These are phyloP conservation scores for Nephelium lappaceum DNA, from an alignment of 345 rosid species.

Conservation along the genomic window DNA sequence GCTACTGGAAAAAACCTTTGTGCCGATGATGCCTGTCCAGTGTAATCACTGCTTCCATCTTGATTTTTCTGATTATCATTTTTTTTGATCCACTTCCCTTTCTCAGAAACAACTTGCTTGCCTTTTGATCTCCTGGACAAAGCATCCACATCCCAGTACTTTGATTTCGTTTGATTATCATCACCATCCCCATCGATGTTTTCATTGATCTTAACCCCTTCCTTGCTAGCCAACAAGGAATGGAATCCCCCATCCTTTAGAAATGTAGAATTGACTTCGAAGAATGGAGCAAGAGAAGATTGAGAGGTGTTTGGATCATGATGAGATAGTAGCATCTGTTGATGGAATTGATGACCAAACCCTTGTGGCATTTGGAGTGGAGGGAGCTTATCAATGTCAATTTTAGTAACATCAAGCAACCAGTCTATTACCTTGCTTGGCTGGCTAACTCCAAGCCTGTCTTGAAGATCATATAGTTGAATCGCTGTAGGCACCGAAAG, in stretches of 20 bases:
- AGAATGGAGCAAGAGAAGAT: conserved; percentile 35
- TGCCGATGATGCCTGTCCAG: conserved; percentile 24
- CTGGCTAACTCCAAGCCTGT: conserved; percentile 77
- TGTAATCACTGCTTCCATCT: conserved; percentile 38
- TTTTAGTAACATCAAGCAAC: conserved; percentile 74
- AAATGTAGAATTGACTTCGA: conserved; percentile 32
- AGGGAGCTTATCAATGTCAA: conserved; percentile 87
- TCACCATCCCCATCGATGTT: conserved; percentile 16
- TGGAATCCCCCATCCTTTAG: conserved; percentile 26
- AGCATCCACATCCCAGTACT: too few relatives aligned
- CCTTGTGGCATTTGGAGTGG: conserved; percentile 80
- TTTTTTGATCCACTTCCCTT: conserved; percentile 67
- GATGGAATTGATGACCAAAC: conserved; percentile 64
- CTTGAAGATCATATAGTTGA: conserved; percentile 91
- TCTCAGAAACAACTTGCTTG: conserved; percentile 39
- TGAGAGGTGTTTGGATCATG: conserved; percentile 17
- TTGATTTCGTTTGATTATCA: too few relatives aligned
- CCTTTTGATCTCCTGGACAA: conserved; percentile 37
- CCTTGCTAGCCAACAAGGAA: conserved; percentile 33
- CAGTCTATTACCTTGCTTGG: conserved; percentile 97
- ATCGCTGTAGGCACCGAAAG: conserved; percentile 94
- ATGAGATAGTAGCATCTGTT: conserved; percentile 41
- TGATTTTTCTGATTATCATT: conserved; percentile 41
- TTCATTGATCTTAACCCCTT: conserved; percentile 39
- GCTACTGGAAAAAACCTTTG: conserved; percentile 42